Conservation (phyloP, 2,329 filamentous ascomycete species). For the Aspergillus flavus region DNA sequence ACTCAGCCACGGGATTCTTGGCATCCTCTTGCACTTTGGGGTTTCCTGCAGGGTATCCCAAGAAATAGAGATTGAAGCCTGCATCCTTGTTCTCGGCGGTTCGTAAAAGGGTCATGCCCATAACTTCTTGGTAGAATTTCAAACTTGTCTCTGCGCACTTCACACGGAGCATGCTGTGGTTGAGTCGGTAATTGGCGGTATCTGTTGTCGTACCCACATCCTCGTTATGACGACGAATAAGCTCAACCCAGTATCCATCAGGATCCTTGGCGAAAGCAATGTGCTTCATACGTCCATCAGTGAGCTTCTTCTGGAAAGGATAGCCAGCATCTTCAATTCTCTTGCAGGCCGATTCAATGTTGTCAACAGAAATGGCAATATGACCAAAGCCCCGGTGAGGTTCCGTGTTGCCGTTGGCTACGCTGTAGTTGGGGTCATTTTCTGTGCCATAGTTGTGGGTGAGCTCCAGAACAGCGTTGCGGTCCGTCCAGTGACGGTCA, state of each 20-base stretch:
- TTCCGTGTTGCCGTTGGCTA: slow-evolving; percentile 89
- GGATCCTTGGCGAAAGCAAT: slow-evolving; percentile 92
- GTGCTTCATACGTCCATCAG: slow-evolving; percentile 80
- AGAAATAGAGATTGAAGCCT: slow-evolving; percentile 89
- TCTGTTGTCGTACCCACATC: slow-evolving; percentile 74
- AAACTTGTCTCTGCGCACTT: slow-evolving; percentile 76
- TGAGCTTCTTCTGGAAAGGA: slow-evolving; percentile 91
- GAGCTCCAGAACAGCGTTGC: slow-evolving; percentile 88
- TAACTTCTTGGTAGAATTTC: slow-evolving; percentile 79
- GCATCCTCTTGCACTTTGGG: slow-evolving; percentile 53
- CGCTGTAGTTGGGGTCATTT: slow-evolving; percentile 74
- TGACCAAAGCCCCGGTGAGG: slow-evolving; percentile 84
- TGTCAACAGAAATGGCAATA: slow-evolving; percentile 78
- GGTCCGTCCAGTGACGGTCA: slow-evolving; percentile 75
- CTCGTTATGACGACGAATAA: slow-evolving; percentile 70
- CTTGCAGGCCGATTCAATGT: slow-evolving; percentile 86
- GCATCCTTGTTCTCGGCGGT: slow-evolving; percentile 70
- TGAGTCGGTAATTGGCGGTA: slow-evolving; percentile 69
- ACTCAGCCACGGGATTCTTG: slow-evolving; percentile 62
- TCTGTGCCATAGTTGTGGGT: slow-evolving; percentile 88
- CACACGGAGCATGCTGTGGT: slow-evolving; percentile 81
- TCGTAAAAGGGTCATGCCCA: slow-evolving; percentile 84
- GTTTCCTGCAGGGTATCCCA: slow-evolving; percentile 71
- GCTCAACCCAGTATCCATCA: slow-evolving; percentile 72
- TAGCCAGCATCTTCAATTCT: slow-evolving; percentile 88